Conservation (phyloP, 2,329 filamentous ascomycete genomes). For the Pestalotiopsis sp. region DNA sequence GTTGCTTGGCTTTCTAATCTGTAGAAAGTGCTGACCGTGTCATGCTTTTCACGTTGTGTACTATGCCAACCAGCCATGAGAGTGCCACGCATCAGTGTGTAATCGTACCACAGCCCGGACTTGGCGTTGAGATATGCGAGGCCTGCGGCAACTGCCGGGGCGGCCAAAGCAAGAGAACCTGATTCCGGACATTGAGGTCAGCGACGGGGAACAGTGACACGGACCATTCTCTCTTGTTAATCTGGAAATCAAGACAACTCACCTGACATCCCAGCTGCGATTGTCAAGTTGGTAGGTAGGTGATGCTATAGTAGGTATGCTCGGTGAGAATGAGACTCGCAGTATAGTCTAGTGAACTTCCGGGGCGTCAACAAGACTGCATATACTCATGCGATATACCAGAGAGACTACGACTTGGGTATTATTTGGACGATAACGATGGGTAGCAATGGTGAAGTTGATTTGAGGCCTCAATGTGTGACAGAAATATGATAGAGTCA, state of each 20-base stretch:
- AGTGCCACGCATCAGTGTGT: slow-evolving; percentile 58
- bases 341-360: background rate
- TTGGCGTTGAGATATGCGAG: slow-evolving; percentile 81
- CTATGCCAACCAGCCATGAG: slow-evolving; percentile 47
- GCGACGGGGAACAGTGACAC: background rate
- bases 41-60: slow-evolving; percentile 53
- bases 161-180: slow-evolving; percentile 58
- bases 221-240: background rate
- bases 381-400: background rate
- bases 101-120: slow-evolving; percentile 68
- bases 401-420: too few species aligned
- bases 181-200: background rate
- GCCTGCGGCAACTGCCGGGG: slow-evolving; percentile 66
- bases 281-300: background rate
- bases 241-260: background rate
- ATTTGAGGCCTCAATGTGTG: too few species aligned
- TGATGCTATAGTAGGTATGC: background rate
- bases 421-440: too few species aligned
- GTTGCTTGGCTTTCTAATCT: slow-evolving; percentile 69
- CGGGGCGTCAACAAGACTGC: background rate
- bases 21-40: slow-evolving; percentile 76
- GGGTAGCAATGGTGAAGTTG: too few species aligned
- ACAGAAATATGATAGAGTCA: too few species aligned
- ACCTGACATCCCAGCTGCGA: background rate
- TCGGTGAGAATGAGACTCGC: background rate